Conservation (phyloP, 495 filamentous ascomycete species). For the Trichocladium uniseriatum region DNA sequence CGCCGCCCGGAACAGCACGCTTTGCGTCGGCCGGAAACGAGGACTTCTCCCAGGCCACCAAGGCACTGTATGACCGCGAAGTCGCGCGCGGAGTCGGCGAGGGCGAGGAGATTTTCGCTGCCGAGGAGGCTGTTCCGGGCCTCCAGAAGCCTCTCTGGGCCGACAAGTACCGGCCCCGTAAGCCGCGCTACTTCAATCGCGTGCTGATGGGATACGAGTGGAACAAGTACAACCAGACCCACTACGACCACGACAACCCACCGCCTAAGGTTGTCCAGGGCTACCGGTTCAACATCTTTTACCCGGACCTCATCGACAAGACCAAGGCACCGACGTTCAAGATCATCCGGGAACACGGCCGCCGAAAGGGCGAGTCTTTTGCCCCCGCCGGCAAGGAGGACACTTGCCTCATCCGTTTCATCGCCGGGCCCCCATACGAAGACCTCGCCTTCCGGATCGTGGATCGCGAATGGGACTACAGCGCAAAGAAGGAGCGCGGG, state of each 20-base stretch:
- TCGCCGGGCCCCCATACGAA: slow-evolving; percentile 92
- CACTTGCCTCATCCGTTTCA: slow-evolving; percentile 92
- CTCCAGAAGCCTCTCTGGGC: slow-evolving; percentile 68
- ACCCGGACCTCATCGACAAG: slow-evolving; percentile 96
- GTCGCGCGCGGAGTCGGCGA: slow-evolving; percentile 85
- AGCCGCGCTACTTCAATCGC: slow-evolving; percentile 95
- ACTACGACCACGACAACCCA: slow-evolving; percentile 98
- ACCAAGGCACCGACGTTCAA: slow-evolving; percentile 87
- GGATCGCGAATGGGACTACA: slow-evolving; percentile 98
- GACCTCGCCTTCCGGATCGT: slow-evolving; percentile 97
- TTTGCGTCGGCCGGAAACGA: slow-evolving; percentile 70
- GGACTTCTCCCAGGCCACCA: slow-evolving; percentile 86
- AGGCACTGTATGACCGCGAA: slow-evolving; percentile 85
- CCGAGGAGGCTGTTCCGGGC: slow-evolving; percentile 71
- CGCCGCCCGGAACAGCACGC: slow-evolving; percentile 51
- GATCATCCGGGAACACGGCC: slow-evolving; percentile 84
- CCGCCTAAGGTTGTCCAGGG: slow-evolving; percentile 97
- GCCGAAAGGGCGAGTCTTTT: slow-evolving; percentile 82
- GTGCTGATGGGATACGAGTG: slow-evolving; percentile 99
- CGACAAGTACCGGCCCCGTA: slow-evolving; percentile 80
- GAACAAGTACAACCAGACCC: slow-evolving; percentile 99
- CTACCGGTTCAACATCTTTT: slow-evolving; percentile 99
- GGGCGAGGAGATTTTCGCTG: slow-evolving; percentile 92
- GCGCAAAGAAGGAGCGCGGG: slow-evolving; percentile 86
- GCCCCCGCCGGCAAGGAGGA: slow-evolving; percentile 96